phyloP scores from a whole-genome alignment of 306 rosid genomes.

The Vigna nakashimae region DNA sequence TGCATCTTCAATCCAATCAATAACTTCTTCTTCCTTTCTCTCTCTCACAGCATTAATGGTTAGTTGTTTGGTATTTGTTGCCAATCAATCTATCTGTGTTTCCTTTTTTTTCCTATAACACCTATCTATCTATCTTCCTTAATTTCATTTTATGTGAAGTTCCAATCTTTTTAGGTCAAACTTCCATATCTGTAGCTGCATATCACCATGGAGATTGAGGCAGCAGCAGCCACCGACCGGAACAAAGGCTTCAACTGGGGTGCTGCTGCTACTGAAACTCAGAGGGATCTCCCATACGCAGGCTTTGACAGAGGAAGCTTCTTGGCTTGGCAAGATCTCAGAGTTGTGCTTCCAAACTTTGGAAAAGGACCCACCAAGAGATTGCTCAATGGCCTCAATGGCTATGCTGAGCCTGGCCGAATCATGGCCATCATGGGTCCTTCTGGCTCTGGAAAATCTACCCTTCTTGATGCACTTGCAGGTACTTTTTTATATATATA shows the following conservation, averaged over 20 bases:
- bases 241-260: background rate
- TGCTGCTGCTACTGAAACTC: background rate
- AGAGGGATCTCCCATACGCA: background rate
- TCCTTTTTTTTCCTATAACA: background rate
- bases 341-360: conserved; percentile 72
- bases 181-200: conserved; percentile 5
- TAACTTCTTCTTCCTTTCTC: conserved; percentile 39
- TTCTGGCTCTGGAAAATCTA: conserved; percentile 93
- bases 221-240: conserved; percentile 25
- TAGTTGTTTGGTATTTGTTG: conserved; percentile 74
- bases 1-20: conserved; percentile 31
- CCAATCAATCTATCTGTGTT: background rate
- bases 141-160: background rate
- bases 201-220: conserved; percentile 64
- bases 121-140: background rate
- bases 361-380: conserved; percentile 78
- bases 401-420: conserved; percentile 85
- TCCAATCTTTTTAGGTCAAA: conserved; percentile 7
- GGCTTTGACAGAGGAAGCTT: conserved; percentile 70
- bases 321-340: conserved; percentile 92
- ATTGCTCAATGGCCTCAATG: conserved; percentile 77
- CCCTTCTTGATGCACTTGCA: conserved; percentile 85
- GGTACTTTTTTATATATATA: conserved; percentile 31
- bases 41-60: conserved; percentile 57
- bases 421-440: conserved; percentile 96